Conservation (phyloP, 495 filamentous ascomycete species). For the Talaromyces nanjingensis region DNA sequence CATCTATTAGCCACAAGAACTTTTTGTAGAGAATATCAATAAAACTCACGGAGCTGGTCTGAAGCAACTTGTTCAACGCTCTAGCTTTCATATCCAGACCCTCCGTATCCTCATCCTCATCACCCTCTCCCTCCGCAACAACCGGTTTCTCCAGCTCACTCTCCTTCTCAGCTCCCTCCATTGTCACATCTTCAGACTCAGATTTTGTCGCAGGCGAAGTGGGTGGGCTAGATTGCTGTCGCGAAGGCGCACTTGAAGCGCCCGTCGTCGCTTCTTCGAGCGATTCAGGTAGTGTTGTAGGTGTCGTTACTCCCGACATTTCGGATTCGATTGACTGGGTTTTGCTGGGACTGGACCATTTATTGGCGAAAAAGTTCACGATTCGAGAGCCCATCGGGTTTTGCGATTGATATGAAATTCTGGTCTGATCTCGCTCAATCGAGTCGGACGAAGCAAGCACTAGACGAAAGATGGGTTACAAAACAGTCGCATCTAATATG, state of each 20-base stretch:
- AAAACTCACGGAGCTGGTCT: constrained; percentile 43
- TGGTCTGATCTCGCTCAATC: not conserved
- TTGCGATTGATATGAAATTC: not conserved
- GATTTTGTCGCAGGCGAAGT: constrained; percentile 33
- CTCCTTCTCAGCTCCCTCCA: constrained; percentile 8
- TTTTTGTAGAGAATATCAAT: not conserved
- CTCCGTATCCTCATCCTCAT: constrained; percentile 25
- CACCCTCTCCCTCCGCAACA: not conserved
- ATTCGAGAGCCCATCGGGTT: not conserved
- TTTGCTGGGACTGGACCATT: not conserved
- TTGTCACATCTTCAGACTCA: constrained; percentile 15
- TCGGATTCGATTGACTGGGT: not conserved
- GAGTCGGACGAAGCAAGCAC: not conserved
- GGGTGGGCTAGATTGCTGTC: constrained; percentile 34
- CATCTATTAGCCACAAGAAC: not conserved
- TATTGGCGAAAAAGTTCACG: not conserved
- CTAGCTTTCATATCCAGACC: constrained; percentile 36
- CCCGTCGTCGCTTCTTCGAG: not conserved
- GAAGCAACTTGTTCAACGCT: constrained; percentile 36
- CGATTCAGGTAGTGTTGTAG: constrained; percentile 26
- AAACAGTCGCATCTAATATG: too few relatives aligned
- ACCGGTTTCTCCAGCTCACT: not conserved
- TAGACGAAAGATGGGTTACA: too few relatives aligned
- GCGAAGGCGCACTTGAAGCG: constrained; percentile 5
- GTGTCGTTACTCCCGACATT: constrained; percentile 33